Evolutionary conservation across 2,329 filamentous ascomycete species (phyloP).

Genomic region (Drechslerella dactyloides): DNA sequence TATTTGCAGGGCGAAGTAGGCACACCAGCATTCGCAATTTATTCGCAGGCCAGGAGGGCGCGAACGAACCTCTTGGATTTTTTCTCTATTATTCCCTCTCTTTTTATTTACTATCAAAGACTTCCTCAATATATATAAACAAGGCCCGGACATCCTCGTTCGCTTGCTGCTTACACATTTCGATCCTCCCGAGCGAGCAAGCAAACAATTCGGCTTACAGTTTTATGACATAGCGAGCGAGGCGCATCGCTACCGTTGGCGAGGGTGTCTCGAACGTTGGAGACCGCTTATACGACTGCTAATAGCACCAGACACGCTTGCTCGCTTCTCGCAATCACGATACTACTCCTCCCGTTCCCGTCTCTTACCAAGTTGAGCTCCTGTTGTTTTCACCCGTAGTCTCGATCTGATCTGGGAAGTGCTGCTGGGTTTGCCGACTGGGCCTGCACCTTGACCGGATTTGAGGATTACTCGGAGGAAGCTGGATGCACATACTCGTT

Average conservation of each 20-base stretch:
- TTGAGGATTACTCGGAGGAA: constrained; percentile 48
- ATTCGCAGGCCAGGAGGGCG: constrained; percentile 18
- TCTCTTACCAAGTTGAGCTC: constrained; percentile 1
- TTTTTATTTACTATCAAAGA: neutral
- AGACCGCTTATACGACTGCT: neutral
- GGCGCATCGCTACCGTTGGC: neutral
- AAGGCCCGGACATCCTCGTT: neutral
- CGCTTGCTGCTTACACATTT: constrained; percentile 1
- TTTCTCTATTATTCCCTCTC: constrained; percentile 9
- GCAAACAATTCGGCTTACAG: neutral
- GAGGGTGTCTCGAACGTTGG: neutral
- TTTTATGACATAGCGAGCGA: neutral
- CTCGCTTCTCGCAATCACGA: constrained; percentile 5
- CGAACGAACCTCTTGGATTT: constrained; percentile 16
- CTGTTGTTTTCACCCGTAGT: neutral
- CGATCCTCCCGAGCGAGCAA: neutral
- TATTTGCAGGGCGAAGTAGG: constrained; percentile 48
- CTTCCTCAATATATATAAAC: neutral
- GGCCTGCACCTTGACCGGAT: constrained; percentile 38
- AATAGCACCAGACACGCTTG: constrained; percentile 1
- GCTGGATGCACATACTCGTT: constrained; percentile 49
- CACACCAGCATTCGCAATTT: constrained; percentile 26
- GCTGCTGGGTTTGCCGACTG: constrained; percentile 22
- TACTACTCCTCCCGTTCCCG: neutral
- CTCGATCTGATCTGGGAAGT: constrained; percentile 5